A percentile compares a stretch with the other conserved stretches of the same genome.
Conservation (phyloP, 177 flowering plant species). For the Vitis hybrid region DNA sequence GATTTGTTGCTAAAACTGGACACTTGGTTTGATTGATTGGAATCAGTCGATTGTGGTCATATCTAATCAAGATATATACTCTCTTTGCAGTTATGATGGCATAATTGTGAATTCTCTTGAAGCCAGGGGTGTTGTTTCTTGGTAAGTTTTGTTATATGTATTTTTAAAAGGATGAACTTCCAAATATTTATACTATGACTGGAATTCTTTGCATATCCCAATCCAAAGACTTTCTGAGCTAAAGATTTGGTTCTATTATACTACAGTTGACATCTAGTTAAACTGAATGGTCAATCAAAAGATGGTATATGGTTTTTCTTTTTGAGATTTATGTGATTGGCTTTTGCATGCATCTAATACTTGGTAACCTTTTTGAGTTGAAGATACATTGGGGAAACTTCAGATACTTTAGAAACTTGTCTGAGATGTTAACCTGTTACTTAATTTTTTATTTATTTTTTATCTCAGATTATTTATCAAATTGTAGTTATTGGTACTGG, state of each 20-base stretch:
- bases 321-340: too few species aligned
- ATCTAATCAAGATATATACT: constrained; percentile 15
- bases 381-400: too few species aligned
- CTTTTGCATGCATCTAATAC: too few species aligned
- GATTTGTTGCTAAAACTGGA: not conserved
- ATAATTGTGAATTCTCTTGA: constrained; percentile 78
- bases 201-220: not conserved
- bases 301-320: too few species aligned
- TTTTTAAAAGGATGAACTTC: not conserved
- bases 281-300: too few species aligned
- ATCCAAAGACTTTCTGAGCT: not conserved
- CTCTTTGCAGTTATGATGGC: constrained; percentile 77
- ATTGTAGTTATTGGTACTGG: too few species aligned
- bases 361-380: too few species aligned
- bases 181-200: not conserved
- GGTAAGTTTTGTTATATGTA: constrained; percentile 39
- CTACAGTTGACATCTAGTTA: not conserved
- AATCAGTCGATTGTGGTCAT: not conserved
- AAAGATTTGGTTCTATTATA: not conserved
- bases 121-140: constrained; percentile 50
- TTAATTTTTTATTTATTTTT: too few species aligned
- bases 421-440: too few species aligned
- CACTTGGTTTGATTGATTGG: not conserved
- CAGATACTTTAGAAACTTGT: too few species aligned
- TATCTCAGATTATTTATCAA: too few species aligned